A percentile compares a stretch with the other conserved stretches of the same genome.
These are phyloP conservation scores for Porogramme epimiltina DNA, from an alignment of 1,284 basidiomycete species.

Conservation along the genomic window DNA sequence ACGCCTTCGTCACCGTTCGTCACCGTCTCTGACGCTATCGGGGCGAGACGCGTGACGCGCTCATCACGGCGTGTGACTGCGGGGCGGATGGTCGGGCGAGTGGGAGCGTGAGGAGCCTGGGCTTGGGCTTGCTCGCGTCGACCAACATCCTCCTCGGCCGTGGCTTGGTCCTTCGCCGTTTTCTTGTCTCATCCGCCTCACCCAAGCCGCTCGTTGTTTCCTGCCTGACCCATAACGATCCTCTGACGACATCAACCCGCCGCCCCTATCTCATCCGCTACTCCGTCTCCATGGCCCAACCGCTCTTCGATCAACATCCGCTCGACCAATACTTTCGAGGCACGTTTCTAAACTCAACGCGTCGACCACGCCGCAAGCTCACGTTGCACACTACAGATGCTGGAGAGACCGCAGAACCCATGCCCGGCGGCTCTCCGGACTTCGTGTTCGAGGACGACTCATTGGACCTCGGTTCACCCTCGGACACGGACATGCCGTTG, in stretches of 20 bases:
- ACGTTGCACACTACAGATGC: constrained; percentile 42
- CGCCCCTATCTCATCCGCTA: constrained; percentile 1
- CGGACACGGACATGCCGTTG: constrained; percentile 9
- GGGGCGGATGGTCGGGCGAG: not conserved
- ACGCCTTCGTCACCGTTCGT: not conserved
- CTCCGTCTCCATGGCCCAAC: constrained; percentile 63
- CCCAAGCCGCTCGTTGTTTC: constrained; percentile 21
- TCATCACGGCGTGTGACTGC: not conserved
- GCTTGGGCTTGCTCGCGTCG: not conserved
- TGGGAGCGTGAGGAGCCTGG: not conserved
- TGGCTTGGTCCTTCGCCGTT: constrained; percentile 5
- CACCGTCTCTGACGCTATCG: too few relatives aligned
- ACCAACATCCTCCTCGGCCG: not conserved
- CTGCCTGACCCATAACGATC: constrained; percentile 18
- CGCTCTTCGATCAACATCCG: constrained; percentile 77
- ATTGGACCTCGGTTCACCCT: constrained; percentile 1
- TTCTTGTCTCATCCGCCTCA: constrained; percentile 21
- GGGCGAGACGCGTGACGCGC: not conserved
- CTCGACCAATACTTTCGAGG: constrained; percentile 74
- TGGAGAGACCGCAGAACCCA: constrained; percentile 45
- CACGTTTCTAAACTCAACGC: constrained; percentile 31
- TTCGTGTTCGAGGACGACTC: constrained; percentile 21
- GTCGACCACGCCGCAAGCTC: too few relatives aligned
- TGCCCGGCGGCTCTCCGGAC: constrained; percentile 26
- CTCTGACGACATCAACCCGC: constrained; percentile 16